Base-by-base conservation (phyloP, 306 rosid genomes). In the Sicyos edulis region DNA sequence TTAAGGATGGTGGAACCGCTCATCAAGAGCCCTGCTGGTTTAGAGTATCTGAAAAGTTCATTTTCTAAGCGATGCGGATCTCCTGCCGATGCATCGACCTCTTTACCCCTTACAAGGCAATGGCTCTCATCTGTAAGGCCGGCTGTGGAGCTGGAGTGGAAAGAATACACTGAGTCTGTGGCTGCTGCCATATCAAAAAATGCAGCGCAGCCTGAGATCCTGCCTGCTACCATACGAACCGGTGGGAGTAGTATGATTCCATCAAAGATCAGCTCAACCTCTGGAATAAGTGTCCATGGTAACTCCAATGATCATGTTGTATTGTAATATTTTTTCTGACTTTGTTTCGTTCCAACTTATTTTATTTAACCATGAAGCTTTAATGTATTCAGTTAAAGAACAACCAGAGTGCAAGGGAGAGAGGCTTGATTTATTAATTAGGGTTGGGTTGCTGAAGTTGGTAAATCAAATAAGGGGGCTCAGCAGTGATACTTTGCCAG, bases 361-460 rank as follows among this genome's bases (percentile, higher is more conserved):
- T 52, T 14, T 53, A 9, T 58, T 59, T 16, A 74, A 40, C 45
- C 24, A 12, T 67, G 37, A 22, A 51, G 56, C 60, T 63, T 14
- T 61, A 17, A 37, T n/a, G 16, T 58, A 10, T 24, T 32, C 73
- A 53, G 79, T 71, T 24, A 57, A 70, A 71, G 72, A 73, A 70
- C 76, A 73, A 60, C 74, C 78, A 7, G 84, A 77, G 34, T 81
- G 84, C 57, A 54, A 52, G 62, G 84, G 84, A 6, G 81, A 81
- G 32, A 64, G 74, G 13, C 57, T 74, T 74, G 84, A 81, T 77
- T 55, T 81, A 56, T 77, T 74, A 42, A 22, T 81, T 54, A 74
- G 84, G 72, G 64, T 81, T 45, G 84, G 84, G 16, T 70, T 81
- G 76, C 73, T 81, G 47, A 81, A 81, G 79, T 80, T 81, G n/a